Conservation (phyloP, 495 filamentous ascomycete genomes). For the Penicillium malachiteum region DNA sequence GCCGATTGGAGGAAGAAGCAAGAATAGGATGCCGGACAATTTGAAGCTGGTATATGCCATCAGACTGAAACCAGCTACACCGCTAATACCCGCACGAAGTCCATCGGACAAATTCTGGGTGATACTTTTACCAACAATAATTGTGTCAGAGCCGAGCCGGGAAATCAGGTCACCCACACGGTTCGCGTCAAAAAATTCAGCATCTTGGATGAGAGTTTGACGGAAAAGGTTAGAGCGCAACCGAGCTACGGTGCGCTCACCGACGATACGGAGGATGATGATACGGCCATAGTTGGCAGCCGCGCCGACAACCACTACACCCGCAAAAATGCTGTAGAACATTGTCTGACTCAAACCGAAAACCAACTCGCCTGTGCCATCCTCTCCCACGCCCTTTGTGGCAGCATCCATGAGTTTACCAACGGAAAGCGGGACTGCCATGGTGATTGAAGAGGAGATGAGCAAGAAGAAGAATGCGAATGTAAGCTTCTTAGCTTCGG, state of each 20-base stretch:
- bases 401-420: slow-evolving; percentile 92
- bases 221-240: slow-evolving; percentile 87
- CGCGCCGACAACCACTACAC: slow-evolving; percentile 69
- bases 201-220: slow-evolving; percentile 88
- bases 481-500: slow-evolving; percentile 75
- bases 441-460: slow-evolving; percentile 83
- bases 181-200: slow-evolving; percentile 98
- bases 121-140: slow-evolving; percentile 97
- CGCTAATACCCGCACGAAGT: slow-evolving; percentile 81
- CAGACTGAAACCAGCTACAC: slow-evolving; percentile 78
- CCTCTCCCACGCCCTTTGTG: slow-evolving; percentile 54
- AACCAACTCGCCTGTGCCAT: slow-evolving; percentile 43
- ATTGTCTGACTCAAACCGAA: slow-evolving; percentile 73
- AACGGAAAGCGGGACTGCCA: slow-evolving; percentile 94
- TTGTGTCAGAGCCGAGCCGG: slow-evolving; percentile 88
- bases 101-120: slow-evolving; percentile 97
- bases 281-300: slow-evolving; percentile 92
- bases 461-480: slow-evolving; percentile 80
- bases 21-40: slow-evolving; percentile 77
- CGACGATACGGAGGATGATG: slow-evolving; percentile 89
- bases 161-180: slow-evolving; percentile 95
- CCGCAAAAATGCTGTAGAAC: slow-evolving; percentile 74
- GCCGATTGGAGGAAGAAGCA: slow-evolving; percentile 92
- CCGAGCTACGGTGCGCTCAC: slow-evolving; percentile 88
- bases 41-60: slow-evolving; percentile 95